Evolutionary conservation across 306 rosid species (phyloP), one percentile per base, ranked within the genome.

Genomic region (Astragalus glycyphyllos): DNA sequence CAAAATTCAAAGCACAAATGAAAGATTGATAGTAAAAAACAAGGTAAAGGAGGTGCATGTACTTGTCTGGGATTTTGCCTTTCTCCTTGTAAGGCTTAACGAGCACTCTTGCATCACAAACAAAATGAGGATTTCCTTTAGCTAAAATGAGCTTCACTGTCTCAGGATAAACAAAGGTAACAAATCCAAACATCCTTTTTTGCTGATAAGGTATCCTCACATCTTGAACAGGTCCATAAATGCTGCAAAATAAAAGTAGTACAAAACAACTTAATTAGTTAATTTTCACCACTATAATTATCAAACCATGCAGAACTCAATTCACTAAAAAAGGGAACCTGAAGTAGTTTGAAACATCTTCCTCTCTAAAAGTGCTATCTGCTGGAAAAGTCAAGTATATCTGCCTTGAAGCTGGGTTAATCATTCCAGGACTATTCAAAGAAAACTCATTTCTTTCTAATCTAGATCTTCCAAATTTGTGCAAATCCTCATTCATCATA

Each of bases 41-140:
- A 16, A 20, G 41, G 42, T 41, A 50, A 62, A 50, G 60, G 38
- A 44, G 77, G 77, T 89, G 95, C 91, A 85, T 83, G 90, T 89
- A 94, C 97, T 89, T 94, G 87, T 94, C 97, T 7, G 92, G 97
- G 11, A 87, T 92, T 85, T 94, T 94, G 75, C 99, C 99, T 67
- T 94, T 94, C 87, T 94, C 99, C 87, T 94, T 94, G 84, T 94
- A 94, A 81, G 99, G 99, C 85, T 94, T 94, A 23, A 94, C 99
- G 14, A 94, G 96, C 55, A 94, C 99, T 50, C 99, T 58, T 20
- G 99, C 97, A 89, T 94, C 99, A 81, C 99, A 91, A 12, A 94
- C 97, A 49, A 94, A 94, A 85, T 94, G 97, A 49, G 99, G 99
- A 74, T 94, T 94, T 60, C 99, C 99, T 65, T 94, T 94, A 1